Evolutionary conservation across 371 early-diverging fungal genomes (phyloP).

Genomic region (Mucor sp.): DNA sequence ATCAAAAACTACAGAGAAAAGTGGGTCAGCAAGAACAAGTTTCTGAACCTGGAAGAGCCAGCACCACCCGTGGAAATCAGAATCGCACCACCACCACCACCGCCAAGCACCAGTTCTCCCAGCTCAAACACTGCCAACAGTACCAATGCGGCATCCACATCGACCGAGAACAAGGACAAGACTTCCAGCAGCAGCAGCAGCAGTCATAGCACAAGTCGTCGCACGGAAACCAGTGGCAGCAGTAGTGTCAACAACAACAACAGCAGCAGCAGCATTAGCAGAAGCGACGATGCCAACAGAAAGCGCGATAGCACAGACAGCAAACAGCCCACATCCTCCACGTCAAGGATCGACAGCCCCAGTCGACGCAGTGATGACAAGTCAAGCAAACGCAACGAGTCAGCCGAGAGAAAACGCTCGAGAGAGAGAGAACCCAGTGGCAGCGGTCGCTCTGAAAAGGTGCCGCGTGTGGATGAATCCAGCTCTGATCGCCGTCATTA

Average conservation of each 20-base stretch:
- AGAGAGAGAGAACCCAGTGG: slow-evolving; percentile 4
- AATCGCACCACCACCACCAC: slow-evolving; percentile 5
- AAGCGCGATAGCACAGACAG: background rate
- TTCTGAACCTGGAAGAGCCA: slow-evolving; percentile 26
- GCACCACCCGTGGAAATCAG: slow-evolving; percentile 19
- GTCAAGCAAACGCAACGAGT: background rate
- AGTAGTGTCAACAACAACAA: background rate
- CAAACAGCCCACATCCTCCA: background rate
- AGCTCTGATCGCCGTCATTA: slow-evolving; percentile 10
- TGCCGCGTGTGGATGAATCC: background rate
- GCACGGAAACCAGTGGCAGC: background rate
- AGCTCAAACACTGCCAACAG: background rate
- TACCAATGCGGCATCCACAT: background rate
- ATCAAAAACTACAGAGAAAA: slow-evolving; percentile 35
- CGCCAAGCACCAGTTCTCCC: background rate
- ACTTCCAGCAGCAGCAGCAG: background rate
- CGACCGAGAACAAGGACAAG: background rate
- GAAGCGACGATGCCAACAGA: slow-evolving; percentile 2
- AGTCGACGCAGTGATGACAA: slow-evolving; percentile 9
- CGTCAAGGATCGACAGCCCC: background rate
- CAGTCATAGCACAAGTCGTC: background rate
- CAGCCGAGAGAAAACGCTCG: slow-evolving; percentile 1
- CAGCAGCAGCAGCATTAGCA: background rate
- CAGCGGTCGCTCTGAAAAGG: slow-evolving; percentile 1
- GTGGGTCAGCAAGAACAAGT: slow-evolving; percentile 36